Percentiles rank a stretch among this genome's conserved stretches.
These are phyloP conservation scores for Epithemia pelagica DNA, from an alignment of 108 stramenopile genomes.

Conservation along the genomic window DNA sequence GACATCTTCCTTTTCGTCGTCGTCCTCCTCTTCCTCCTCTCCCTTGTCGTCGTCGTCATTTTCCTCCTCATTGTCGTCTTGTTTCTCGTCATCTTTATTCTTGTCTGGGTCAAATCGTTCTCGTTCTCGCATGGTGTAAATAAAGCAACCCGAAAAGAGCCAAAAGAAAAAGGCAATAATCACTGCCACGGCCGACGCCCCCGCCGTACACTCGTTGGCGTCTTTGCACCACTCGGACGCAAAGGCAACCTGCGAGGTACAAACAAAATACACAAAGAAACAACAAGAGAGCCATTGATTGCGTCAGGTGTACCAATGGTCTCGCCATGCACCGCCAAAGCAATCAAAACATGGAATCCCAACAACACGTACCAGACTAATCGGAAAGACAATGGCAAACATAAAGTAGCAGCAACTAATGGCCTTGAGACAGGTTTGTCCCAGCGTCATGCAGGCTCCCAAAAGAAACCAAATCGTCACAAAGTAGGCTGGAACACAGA, in stretches of 20 bases:
- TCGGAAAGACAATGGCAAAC: background rate
- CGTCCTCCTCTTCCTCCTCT: no score
- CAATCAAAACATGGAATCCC: no score
- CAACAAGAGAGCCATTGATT: no score
- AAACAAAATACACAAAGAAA: background rate
- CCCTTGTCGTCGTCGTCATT: no score
- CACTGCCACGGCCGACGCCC: background rate
- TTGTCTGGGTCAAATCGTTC: no score
- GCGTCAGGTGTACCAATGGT: no score
- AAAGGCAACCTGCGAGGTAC: background rate
- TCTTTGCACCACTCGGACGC: background rate
- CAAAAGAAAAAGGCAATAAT: background rate
- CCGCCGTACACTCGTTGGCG: background rate
- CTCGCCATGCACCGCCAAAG: no score
- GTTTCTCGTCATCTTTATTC: no score
- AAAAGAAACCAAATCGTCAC: background rate
- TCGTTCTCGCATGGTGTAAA: background rate
- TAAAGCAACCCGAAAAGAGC: background rate
- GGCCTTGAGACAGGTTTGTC: background rate
- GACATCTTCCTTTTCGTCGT: no score
- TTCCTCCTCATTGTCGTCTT: no score
- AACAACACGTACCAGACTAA: background rate
- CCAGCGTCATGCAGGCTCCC: background rate
- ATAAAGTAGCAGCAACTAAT: background rate
- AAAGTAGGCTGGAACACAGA: background rate